Evolutionary conservation across 2,329 filamentous ascomycete genomes (phyloP).

Genomic region (Colletotrichum lini): DNA sequence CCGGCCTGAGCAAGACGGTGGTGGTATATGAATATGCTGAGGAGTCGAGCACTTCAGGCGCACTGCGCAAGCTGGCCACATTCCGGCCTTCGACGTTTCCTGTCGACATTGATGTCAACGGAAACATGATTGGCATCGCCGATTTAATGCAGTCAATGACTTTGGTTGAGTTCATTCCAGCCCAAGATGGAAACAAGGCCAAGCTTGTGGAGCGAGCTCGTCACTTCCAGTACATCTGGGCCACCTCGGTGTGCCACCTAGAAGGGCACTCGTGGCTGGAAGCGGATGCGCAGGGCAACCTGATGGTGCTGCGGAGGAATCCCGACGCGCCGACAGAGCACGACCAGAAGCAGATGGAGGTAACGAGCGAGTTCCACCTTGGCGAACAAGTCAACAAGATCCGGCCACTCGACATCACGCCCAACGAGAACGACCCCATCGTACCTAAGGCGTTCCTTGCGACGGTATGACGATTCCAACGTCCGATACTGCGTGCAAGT

Average conservation of each 20-base stretch:
- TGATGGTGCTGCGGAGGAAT: slow-evolving; percentile 85
- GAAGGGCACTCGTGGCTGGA: slow-evolving; percentile 84
- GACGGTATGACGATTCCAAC: slow-evolving; percentile 74
- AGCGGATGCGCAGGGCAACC: slow-evolving; percentile 88
- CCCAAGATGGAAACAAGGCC: slow-evolving; percentile 69
- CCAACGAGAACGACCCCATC: slow-evolving; percentile 76
- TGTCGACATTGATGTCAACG: slow-evolving; percentile 82
- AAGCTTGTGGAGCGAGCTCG: slow-evolving; percentile 81
- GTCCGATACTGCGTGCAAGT: not conserved
- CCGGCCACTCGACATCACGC: slow-evolving; percentile 77
- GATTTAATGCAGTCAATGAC: slow-evolving; percentile 96
- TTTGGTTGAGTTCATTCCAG: slow-evolving; percentile 78
- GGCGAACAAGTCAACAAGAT: slow-evolving; percentile 97
- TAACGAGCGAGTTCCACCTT: slow-evolving; percentile 85
- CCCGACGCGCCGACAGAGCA: slow-evolving; percentile 79
- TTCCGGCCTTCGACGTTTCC: slow-evolving; percentile 89
- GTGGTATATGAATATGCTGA: slow-evolving; percentile 70
- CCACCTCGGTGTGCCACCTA: slow-evolving; percentile 82
- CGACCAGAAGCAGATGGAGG: slow-evolving; percentile 78
- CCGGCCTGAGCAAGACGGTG: slow-evolving; percentile 91
- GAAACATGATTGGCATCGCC: slow-evolving; percentile 83
- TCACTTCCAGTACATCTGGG: slow-evolving; percentile 87
- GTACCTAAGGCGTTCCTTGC: slow-evolving; percentile 88
- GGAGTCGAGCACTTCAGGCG: slow-evolving; percentile 67
- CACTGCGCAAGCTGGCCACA: slow-evolving; percentile 78